Percentiles rank a stretch among this genome's conserved stretches.
phyloP scores from a whole-genome alignment of 208 protist species.

The Angomonas ambiguus region DNA sequence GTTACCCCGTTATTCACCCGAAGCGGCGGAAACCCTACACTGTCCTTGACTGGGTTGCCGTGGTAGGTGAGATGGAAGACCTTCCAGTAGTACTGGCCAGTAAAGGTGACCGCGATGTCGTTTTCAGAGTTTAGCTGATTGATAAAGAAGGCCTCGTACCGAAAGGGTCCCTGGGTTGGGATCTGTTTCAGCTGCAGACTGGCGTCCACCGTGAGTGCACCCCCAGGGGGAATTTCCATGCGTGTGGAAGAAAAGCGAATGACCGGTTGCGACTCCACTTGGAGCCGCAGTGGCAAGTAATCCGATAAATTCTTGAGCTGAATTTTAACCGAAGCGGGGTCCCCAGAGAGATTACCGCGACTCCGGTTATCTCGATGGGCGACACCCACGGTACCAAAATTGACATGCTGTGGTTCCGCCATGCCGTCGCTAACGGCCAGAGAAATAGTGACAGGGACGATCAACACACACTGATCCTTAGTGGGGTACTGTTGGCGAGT shows the following conservation, averaged over 20 bases:
- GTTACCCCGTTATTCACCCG: slow-evolving; percentile 31
- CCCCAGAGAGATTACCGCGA: neutral
- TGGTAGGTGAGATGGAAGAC: slow-evolving; percentile 51
- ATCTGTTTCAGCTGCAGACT: slow-evolving; percentile 56
- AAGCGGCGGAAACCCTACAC: slow-evolving; percentile 51
- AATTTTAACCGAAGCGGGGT: neutral
- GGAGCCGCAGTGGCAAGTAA: slow-evolving; percentile 61
- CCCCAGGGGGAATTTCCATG: slow-evolving; percentile 49
- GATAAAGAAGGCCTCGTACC: slow-evolving; percentile 72
- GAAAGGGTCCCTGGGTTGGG: slow-evolving; percentile 67
- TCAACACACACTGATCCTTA: slow-evolving; percentile 34
- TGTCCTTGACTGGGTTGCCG: slow-evolving; percentile 37
- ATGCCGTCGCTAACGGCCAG: slow-evolving; percentile 67
- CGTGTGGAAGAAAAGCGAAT: slow-evolving; percentile 59
- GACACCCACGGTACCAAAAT: slow-evolving; percentile 28
- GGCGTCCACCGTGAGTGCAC: slow-evolving; percentile 47
- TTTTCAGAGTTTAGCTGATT: slow-evolving; percentile 87
- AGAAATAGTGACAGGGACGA: slow-evolving; percentile 32
- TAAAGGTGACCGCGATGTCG: slow-evolving; percentile 75
- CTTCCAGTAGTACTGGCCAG: slow-evolving; percentile 82
- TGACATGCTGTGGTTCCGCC: slow-evolving; percentile 34
- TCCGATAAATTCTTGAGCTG: slow-evolving; percentile 47
- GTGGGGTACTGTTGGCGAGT: slow-evolving; percentile 22
- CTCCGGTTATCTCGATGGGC: slow-evolving; percentile 6
- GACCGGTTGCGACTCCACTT: slow-evolving; percentile 69